Conservation (phyloP, 768 basidiomycete species). For the Amylocystis lapponica region DNA sequence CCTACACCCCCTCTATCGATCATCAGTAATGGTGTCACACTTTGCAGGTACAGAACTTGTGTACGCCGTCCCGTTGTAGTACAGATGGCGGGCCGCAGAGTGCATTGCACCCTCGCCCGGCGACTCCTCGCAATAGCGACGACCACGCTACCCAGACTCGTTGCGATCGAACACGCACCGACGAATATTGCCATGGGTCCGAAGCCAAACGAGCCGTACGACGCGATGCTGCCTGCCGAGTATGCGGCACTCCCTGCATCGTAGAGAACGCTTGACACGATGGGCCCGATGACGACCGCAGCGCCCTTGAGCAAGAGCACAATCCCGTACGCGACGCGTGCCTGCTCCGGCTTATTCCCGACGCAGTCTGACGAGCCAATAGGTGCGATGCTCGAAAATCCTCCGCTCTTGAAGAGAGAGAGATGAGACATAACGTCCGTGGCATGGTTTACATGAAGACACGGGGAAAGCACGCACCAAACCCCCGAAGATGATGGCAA, state of each 20-base stretch:
- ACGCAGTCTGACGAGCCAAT: constrained; percentile 16
- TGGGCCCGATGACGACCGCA: constrained; percentile 16
- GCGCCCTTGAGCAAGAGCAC: constrained; percentile 16
- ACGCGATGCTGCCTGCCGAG: too few relatives aligned
- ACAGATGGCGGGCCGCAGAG: too few relatives aligned
- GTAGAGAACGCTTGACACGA: constrained; percentile 16
- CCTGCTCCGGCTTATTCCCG: constrained; percentile 16
- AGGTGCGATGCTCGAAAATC: constrained; percentile 14
- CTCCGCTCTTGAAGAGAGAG: constrained; percentile 12
- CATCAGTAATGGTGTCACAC: too few relatives aligned
- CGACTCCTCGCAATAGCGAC: constrained; percentile 13
- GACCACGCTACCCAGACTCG: constrained; percentile 11
- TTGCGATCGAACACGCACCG: constrained; percentile 15
- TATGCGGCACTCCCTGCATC: constrained; percentile 12
- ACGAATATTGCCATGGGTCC: constrained; percentile 20
- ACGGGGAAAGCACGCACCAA: constrained; percentile 8
- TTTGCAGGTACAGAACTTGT: too few relatives aligned
- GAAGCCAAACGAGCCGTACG: constrained; percentile 17
- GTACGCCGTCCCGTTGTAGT: too few relatives aligned
- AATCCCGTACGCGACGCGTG: constrained; percentile 11
- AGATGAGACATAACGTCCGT: too few relatives aligned
- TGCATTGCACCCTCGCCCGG: too few relatives aligned
- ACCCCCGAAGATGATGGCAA: constrained; percentile 20
- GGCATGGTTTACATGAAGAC: not conserved
- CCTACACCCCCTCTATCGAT: too few relatives aligned